A percentile compares a stretch with the other conserved stretches of the same genome.
Evolutionary conservation across 129 eudicot genomes (phyloP).

Genomic region (Helianthus tuberosus): DNA sequence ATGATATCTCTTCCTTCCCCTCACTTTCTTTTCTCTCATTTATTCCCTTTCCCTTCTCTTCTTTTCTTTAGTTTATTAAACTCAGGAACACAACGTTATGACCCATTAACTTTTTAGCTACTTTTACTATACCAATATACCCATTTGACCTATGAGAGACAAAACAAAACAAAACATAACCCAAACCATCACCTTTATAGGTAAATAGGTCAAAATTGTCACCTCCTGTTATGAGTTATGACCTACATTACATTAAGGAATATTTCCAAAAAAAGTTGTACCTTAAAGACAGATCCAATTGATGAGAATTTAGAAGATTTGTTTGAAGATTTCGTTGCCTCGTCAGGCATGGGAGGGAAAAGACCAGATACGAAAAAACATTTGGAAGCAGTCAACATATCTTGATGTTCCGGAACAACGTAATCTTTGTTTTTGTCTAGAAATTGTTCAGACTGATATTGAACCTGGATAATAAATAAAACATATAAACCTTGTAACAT

Average conservation of each 20-base stretch:
- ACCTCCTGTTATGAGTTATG: not conserved
- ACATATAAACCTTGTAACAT: constrained; percentile 10
- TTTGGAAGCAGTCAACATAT: constrained; percentile 81
- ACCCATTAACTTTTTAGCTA: not conserved
- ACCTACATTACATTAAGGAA: not conserved
- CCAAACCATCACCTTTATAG: constrained; percentile 1
- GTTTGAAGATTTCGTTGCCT: constrained; percentile 68
- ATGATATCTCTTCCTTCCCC: no score
- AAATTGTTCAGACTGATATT: constrained; percentile 87
- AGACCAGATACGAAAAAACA: constrained; percentile 85
- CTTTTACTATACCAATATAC: not conserved
- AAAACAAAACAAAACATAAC: not conserved
- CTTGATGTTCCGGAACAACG: constrained; percentile 98
- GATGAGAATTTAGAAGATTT: constrained; percentile 97
- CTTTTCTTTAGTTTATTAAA: no score
- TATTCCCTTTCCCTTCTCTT: no score
- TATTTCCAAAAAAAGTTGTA: not conserved
- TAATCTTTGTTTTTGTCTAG: constrained; percentile 97
- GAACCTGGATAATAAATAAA: constrained; percentile 60
- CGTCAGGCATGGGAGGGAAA: constrained; percentile 84
- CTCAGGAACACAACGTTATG: no score
- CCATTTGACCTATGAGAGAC: constrained; percentile 1
- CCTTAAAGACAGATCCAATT: constrained; percentile 96
- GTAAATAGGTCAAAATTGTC: constrained; percentile 2
- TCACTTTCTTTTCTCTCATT: no score